These are phyloP conservation scores for Hypericum perforatum DNA, from an alignment of 345 rosid species.

Conservation along the genomic window DNA sequence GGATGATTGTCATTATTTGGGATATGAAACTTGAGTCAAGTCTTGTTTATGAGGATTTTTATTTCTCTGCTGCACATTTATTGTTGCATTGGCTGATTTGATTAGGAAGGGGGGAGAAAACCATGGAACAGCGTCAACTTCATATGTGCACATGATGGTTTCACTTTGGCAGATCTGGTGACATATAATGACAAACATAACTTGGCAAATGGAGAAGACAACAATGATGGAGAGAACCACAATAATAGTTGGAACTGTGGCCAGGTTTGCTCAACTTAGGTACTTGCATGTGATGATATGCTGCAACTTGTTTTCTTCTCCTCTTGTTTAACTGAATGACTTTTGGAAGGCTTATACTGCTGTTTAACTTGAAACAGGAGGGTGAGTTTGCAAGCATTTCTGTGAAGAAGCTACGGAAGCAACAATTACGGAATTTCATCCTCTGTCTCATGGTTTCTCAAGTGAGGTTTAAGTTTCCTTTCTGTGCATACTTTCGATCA, in stretches of 20 bases:
- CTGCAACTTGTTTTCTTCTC: too few species aligned
- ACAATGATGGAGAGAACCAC: slow-evolving; percentile 85
- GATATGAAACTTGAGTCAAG: too few species aligned
- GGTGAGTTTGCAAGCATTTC: slow-evolving; percentile 74
- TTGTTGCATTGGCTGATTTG: slow-evolving; percentile 17
- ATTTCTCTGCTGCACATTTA: neutral
- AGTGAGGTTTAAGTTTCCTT: slow-evolving; percentile 32
- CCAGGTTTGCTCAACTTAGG: slow-evolving; percentile 35
- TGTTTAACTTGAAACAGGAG: slow-evolving; percentile 33
- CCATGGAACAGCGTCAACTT: slow-evolving; percentile 97
- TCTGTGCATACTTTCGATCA: neutral
- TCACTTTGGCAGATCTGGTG: slow-evolving; percentile 79
- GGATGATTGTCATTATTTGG: too few species aligned
- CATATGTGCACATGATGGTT: slow-evolving; percentile 92
- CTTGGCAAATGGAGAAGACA: slow-evolving; percentile 90
- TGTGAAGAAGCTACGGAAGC: slow-evolving; percentile 79
- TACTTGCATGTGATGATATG: neutral
- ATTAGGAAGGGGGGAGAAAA: slow-evolving; percentile 85
- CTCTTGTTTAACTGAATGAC: too few species aligned
- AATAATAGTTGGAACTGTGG: slow-evolving; percentile 99
- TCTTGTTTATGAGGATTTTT: neutral
- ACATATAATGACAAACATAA: slow-evolving; percentile 80
- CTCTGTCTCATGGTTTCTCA: slow-evolving; percentile 94
- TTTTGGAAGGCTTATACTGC: too few species aligned
- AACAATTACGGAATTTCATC: slow-evolving; percentile 86